Evolutionary conservation across 2,329 filamentous ascomycete species (phyloP).

Genomic region (Diaporthe ilicicola): DNA sequence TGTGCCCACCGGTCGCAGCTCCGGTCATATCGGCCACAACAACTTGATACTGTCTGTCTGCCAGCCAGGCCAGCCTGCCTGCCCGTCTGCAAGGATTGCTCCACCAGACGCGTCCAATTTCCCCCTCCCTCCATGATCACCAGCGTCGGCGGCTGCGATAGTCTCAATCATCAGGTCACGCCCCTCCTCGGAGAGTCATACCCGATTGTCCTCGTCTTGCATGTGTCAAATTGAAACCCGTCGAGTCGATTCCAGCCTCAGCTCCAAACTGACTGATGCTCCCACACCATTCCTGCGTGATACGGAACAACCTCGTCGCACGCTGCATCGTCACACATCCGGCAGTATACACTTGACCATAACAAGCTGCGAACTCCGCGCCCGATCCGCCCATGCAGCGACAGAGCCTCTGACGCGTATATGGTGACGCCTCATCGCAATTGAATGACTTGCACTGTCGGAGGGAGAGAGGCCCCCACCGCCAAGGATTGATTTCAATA

Average conservation of each 20-base stretch:
- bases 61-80: background rate
- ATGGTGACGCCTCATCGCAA: conserved; percentile 1
- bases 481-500: background rate
- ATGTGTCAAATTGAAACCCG: conserved; percentile 17
- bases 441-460: conserved; percentile 3
- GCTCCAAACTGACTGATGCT: conserved; percentile 10
- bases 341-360: conserved; percentile 9
- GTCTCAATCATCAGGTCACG: conserved; percentile 22
- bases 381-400: background rate
- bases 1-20: conserved; percentile 18
- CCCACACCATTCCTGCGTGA: background rate
- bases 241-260: conserved; percentile 13
- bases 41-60: background rate
- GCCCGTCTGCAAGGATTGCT: conserved; percentile 1
- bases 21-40: background rate
- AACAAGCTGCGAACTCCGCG: conserved; percentile 1
- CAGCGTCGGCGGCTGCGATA: conserved; percentile 9
- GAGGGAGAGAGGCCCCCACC: background rate
- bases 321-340: conserved; percentile 8
- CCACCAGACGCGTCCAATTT: conserved; percentile 19
- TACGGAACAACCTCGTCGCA: background rate
- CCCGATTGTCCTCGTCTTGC: background rate
- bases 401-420: conserved; percentile 1
- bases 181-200: background rate
- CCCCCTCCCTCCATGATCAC: conserved; percentile 15